phyloP scores from a whole-genome alignment of 371 early-diverging fungal species.

The Coemansia sp. region DNA sequence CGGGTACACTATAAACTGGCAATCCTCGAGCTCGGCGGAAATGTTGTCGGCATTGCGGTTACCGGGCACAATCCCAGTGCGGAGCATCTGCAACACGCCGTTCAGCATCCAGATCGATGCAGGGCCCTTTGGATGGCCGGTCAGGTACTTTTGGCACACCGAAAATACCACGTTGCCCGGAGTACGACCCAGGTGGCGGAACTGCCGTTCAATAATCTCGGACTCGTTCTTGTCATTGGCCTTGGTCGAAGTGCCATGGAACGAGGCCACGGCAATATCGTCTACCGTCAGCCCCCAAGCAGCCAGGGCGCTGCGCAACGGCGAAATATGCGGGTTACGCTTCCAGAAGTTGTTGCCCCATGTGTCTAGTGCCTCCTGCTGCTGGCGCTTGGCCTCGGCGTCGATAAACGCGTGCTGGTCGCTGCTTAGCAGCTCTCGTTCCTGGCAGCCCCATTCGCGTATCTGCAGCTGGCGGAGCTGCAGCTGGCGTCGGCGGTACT shows the following conservation, averaged over 20 bases:
- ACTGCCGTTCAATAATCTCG: slow-evolving; percentile 84
- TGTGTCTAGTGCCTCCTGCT: slow-evolving; percentile 78
- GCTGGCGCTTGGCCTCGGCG: slow-evolving; percentile 78
- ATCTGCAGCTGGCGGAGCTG: slow-evolving; percentile 77
- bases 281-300: slow-evolving; percentile 89
- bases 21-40: slow-evolving; percentile 76
- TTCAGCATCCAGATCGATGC: slow-evolving; percentile 38
- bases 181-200: slow-evolving; percentile 65
- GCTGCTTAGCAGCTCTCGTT: slow-evolving; percentile 66
- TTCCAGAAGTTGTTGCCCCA: slow-evolving; percentile 74
- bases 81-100: slow-evolving; percentile 29
- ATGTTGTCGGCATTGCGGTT: slow-evolving; percentile 78
- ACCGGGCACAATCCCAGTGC: slow-evolving; percentile 27
- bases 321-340: slow-evolving; percentile 80
- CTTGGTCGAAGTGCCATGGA: slow-evolving; percentile 97
- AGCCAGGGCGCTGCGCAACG: slow-evolving; percentile 90
- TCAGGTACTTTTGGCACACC: slow-evolving; percentile 73
- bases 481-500: slow-evolving; percentile 88
- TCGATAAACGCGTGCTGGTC: slow-evolving; percentile 81
- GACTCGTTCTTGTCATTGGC: slow-evolving; percentile 98
- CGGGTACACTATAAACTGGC: slow-evolving; percentile 83
- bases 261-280: slow-evolving; percentile 93
- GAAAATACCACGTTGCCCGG: slow-evolving; percentile 23
- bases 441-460: slow-evolving; percentile 80
- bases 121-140: slow-evolving; percentile 61